These are phyloP conservation scores for Tulasnella sp. DNA, from an alignment of 768 basidiomycete species.

Conservation along the genomic window DNA sequence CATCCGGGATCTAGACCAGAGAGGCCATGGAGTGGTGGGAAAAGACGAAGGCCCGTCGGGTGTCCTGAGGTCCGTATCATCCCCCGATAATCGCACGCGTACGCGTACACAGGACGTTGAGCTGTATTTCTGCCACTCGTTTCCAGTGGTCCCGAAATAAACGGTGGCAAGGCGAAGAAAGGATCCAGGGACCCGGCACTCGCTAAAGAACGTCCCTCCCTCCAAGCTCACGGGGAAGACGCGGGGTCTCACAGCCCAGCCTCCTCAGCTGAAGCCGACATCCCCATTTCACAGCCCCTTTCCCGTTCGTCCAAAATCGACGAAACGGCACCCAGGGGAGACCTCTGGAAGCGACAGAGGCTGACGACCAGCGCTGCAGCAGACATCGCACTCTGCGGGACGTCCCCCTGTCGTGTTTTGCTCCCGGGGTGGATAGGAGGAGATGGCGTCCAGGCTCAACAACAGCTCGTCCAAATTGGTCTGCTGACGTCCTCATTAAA, in stretches of 20 bases:
- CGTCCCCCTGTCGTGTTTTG: constrained; percentile 38
- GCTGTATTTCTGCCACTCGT: background rate
- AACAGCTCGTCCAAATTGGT: constrained; percentile 46
- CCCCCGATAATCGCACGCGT: background rate
- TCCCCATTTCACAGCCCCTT: background rate
- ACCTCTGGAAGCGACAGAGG: background rate
- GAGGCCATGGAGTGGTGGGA: background rate
- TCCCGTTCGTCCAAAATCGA: background rate
- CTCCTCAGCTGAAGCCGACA: background rate
- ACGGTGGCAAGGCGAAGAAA: background rate
- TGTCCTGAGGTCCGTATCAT: background rate
- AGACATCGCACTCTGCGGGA: background rate
- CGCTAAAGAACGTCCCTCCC: background rate
- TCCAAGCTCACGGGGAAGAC: background rate
- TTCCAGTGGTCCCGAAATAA: background rate
- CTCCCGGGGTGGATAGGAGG: constrained; percentile 47
- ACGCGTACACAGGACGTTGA: background rate
- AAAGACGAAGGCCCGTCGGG: background rate
- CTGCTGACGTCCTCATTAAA: constrained; percentile 44
- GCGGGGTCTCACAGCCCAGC: background rate
- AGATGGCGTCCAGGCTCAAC: constrained; percentile 51
- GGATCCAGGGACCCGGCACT: no score
- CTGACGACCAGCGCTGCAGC: background rate
- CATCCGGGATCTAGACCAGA: background rate
- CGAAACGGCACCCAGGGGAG: background rate